Conservation (phyloP, 495 filamentous ascomycete species). For the Tuber brumale region DNA sequence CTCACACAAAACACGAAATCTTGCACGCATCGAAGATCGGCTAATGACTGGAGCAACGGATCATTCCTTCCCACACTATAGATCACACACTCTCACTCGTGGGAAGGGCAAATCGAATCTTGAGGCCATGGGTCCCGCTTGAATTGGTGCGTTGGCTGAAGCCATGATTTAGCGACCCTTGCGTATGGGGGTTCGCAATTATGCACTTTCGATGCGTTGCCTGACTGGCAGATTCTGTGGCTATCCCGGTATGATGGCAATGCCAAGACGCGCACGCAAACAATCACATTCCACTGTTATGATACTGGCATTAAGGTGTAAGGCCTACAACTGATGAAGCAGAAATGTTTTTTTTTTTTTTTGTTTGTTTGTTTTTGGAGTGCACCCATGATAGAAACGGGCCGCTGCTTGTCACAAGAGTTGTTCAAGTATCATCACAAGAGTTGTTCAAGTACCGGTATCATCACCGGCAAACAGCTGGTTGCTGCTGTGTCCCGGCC, state of each 20-base stretch:
- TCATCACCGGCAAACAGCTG: too few relatives aligned
- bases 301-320: not conserved
- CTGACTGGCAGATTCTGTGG: not conserved
- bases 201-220: not conserved
- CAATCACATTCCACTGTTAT: not conserved
- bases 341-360: too few relatives aligned
- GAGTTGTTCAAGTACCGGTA: too few relatives aligned
- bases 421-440: too few relatives aligned
- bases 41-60: not conserved
- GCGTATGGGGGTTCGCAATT: not conserved
- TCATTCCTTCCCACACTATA: not conserved
- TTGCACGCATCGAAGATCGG: conserved; percentile 1
- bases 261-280: not conserved
- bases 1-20: not conserved
- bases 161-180: not conserved
- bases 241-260: not conserved
- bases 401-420: too few relatives aligned
- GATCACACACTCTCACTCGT: not conserved
- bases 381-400: too few relatives aligned
- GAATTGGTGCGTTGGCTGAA: not conserved
- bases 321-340: not conserved
- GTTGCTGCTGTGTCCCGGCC: too few relatives aligned
- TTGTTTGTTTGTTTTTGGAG: too few relatives aligned
- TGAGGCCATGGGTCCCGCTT: not conserved
- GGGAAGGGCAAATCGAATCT: not conserved